Percentiles rank a stretch among this genome's conserved stretches.
These are phyloP conservation scores for Melianthus villosus DNA, from an alignment of 441 rosid species.

Conservation along the genomic window DNA sequence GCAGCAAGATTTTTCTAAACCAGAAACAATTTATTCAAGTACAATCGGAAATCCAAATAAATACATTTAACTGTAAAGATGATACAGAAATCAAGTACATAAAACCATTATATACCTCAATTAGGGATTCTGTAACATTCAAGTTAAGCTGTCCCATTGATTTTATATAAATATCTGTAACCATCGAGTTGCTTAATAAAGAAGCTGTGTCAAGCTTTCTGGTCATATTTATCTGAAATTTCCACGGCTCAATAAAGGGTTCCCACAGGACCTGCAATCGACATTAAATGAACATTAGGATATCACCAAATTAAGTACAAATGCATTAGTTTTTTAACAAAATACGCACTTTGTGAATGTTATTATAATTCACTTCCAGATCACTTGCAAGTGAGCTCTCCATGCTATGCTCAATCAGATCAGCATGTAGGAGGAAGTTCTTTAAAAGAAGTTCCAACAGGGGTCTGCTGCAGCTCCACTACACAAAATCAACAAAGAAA, in stretches of 20 bases:
- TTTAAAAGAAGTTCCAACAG: slow-evolving; percentile 52
- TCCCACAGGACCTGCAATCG: slow-evolving; percentile 67
- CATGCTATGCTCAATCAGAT: slow-evolving; percentile 26
- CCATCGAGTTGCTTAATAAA: slow-evolving; percentile 32
- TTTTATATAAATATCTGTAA: slow-evolving; percentile 44
- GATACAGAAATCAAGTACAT: slow-evolving; percentile 5
- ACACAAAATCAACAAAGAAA: slow-evolving; percentile 19
- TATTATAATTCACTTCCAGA: slow-evolving; percentile 71
- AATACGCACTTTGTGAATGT: slow-evolving; percentile 60
- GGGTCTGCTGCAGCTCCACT: slow-evolving; percentile 85
- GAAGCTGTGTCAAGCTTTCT: slow-evolving; percentile 37
- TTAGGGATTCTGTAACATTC: slow-evolving; percentile 61
- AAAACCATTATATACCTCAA: slow-evolving; percentile 43
- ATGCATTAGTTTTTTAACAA: neutral
- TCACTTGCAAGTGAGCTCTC: slow-evolving; percentile 42
- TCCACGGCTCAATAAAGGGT: slow-evolving; percentile 89
- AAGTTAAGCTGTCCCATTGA: slow-evolving; percentile 59
- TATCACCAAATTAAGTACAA: slow-evolving; percentile 9
- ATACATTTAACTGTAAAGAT: neutral
- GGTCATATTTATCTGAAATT: slow-evolving; percentile 36
- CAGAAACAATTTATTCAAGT: neutral
- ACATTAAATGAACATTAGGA: slow-evolving; percentile 8
- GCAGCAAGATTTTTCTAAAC: too few relatives aligned
- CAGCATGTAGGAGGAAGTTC: slow-evolving; percentile 30
- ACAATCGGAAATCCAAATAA: slow-evolving; percentile 1